phyloP scores from a whole-genome alignment of 2,329 filamentous ascomycete species.

The Colletotrichum sp. region DNA sequence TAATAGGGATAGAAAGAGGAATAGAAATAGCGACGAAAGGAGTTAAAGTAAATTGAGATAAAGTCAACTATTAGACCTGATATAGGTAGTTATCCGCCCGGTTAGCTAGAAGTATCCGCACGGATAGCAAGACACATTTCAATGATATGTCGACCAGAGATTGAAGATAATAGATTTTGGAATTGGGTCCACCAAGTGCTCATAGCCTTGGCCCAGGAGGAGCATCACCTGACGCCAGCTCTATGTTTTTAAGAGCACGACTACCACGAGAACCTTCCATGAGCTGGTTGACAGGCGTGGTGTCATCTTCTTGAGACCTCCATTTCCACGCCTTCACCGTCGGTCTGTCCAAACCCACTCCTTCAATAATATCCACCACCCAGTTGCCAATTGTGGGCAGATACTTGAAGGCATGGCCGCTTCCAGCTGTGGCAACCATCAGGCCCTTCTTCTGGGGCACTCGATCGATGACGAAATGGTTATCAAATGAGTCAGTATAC shows the following conservation, averaged over 20 bases:
- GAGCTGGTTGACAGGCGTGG: neutral
- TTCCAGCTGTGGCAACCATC: conserved; percentile 65
- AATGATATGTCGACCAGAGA: too few relatives aligned
- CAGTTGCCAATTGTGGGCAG: conserved; percentile 61
- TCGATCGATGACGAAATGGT: conserved; percentile 60
- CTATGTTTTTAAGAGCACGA: neutral
- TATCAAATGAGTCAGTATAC: conserved; percentile 61
- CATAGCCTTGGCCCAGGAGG: neutral
- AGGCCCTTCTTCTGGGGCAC: conserved; percentile 33
- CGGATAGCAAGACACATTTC: too few relatives aligned
- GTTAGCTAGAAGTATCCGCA: too few relatives aligned
- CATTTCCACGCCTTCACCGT: conserved; percentile 23
- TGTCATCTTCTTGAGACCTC: neutral
- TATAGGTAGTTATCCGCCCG: too few relatives aligned
- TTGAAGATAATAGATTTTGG: too few relatives aligned
- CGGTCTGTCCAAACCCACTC: conserved; percentile 32
- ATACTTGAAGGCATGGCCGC: conserved; percentile 68
- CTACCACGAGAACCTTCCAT: neutral
- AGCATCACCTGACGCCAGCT: neutral
- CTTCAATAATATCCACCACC: conserved; percentile 55
- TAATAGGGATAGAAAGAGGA: too few relatives aligned
- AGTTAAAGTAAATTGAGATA: too few relatives aligned
- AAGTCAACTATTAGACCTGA: too few relatives aligned
- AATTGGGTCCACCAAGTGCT: neutral
- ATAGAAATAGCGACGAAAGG: too few relatives aligned